Percentiles rank a stretch among this genome's conserved stretches.
Evolutionary conservation across 768 basidiomycete species (phyloP).

Genomic region (Mycena epipterygia): DNA sequence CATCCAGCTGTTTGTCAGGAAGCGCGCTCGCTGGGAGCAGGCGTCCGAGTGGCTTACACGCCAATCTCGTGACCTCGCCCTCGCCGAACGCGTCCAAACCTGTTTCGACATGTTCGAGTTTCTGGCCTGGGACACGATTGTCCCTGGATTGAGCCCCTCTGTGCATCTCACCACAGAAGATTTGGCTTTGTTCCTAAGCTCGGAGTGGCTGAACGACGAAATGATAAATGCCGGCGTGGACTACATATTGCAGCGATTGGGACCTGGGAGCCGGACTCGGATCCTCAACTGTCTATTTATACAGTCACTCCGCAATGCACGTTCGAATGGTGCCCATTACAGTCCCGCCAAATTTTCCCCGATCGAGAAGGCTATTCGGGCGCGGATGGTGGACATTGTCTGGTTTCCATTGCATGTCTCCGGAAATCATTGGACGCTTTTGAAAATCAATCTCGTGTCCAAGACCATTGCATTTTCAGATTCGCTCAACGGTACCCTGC

Average conservation of each 20-base stretch:
- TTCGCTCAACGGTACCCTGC: neutral
- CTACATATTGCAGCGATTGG: slow-evolving; percentile 3
- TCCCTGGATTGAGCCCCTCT: slow-evolving; percentile 1
- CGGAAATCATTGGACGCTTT: slow-evolving; percentile 22
- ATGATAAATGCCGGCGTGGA: slow-evolving; percentile 20
- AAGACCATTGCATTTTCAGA: slow-evolving; percentile 27
- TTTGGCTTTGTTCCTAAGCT: slow-evolving; percentile 1
- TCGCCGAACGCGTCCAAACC: neutral
- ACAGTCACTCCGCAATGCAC: neutral
- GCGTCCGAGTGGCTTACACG: neutral
- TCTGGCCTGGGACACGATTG: neutral
- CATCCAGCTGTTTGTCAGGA: neutral
- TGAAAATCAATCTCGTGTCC: slow-evolving; percentile 30
- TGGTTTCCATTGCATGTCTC: slow-evolving; percentile 19
- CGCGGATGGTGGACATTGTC: neutral
- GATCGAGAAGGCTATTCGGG: slow-evolving; percentile 7
- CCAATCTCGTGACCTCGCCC: neutral
- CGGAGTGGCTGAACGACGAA: slow-evolving; percentile 17
- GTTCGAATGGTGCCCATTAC: neutral
- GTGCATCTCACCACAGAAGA: slow-evolving; percentile 6
- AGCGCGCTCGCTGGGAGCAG: neutral
- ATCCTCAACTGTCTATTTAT: slow-evolving; percentile 22
- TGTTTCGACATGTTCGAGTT: neutral
- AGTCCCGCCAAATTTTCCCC: neutral
- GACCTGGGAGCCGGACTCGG: neutral